Evolutionary conservation across 176 grass and related monocot genomes (phyloP), one percentile per base, ranked within the genome.

Genomic region (Rhynchospora tenuis): DNA sequence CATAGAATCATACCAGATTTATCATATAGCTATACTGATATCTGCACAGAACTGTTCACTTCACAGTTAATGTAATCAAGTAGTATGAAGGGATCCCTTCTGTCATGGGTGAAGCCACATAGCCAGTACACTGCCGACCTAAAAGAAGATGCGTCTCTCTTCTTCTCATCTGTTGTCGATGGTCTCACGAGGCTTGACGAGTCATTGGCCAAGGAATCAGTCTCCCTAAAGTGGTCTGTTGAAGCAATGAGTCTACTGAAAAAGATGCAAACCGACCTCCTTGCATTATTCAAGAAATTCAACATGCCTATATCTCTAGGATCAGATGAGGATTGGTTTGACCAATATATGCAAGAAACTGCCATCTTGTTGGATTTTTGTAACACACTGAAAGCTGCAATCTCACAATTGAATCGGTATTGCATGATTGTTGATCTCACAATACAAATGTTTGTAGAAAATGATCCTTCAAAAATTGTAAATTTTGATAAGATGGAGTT

Each of bases 341-440:
- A 98, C 46, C 95, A 95, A 80, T 98, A 98, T 86, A 98, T 98
- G 95, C 89, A 98, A 92, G 95, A 95, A 74, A 95, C 95, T 9
- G 88, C 90, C 10, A 87, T 87, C 71, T 90, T 98, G 27, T 79
- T 98, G 2, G 92, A 98, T 82, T 91, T 98, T 52, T 98, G 95
- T 89, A 98, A 95, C 89, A 84, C 87, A 28, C 83, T 93, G 43
- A 95, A 98, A 85, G 86, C 89, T 56, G 92, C 90, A 48, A 80
- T 84, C 20, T 87, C 92, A 7, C 77, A 87, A 20, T 81, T 95
- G 58, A 91, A 89, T 48, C 89, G 84, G 9, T 98, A 95, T 83
- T 88, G 92, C 86, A 93, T 95, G 91, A 66, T 91, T 31, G 84
- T 98, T 20, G 87, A 93, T 78, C 51, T 90, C 75, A 75, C 89